Percentiles rank a stretch among this genome's conserved stretches.
Evolutionary conservation across 2,329 filamentous ascomycete species (phyloP).

Genomic region (Blastomyces parvus): DNA sequence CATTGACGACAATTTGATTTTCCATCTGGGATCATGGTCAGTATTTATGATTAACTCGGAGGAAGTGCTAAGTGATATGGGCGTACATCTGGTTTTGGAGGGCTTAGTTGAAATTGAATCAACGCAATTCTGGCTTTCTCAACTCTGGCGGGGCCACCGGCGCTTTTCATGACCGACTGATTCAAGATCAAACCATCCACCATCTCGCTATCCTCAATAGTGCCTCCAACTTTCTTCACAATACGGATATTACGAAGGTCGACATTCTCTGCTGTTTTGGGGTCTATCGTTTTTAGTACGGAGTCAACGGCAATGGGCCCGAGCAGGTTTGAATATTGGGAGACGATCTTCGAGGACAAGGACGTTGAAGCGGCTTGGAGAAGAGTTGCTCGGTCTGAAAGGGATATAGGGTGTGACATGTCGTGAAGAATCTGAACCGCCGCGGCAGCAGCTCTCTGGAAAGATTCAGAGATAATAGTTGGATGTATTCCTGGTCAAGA

Average conservation of each 20-base stretch:
- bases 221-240: slow-evolving; percentile 94
- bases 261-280: slow-evolving; percentile 91
- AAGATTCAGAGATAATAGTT: slow-evolving; percentile 93
- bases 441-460: slow-evolving; percentile 85
- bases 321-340: slow-evolving; percentile 87
- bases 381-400: slow-evolving; percentile 78
- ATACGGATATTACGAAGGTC: slow-evolving; percentile 95
- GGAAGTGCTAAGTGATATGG: neutral
- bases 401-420: slow-evolving; percentile 89
- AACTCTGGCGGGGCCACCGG: slow-evolving; percentile 80
- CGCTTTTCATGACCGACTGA: slow-evolving; percentile 87
- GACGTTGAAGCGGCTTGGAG: slow-evolving; percentile 96
- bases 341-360: slow-evolving; percentile 96
- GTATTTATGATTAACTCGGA: slow-evolving; percentile 15
- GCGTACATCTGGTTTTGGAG: slow-evolving; percentile 87
- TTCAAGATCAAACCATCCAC: slow-evolving; percentile 88
- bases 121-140: slow-evolving; percentile 96
- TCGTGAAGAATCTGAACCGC: slow-evolving; percentile 84
- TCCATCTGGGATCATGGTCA: slow-evolving; percentile 61
- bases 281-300: slow-evolving; percentile 89
- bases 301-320: slow-evolving; percentile 98
- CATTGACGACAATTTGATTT: slow-evolving; percentile 97
- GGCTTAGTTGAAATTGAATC: slow-evolving; percentile 97
- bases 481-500: slow-evolving; percentile 62
- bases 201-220: slow-evolving; percentile 97